Evolutionary conservation across 306 rosid genomes (phyloP).

Genomic region (Vigna reflexopilosa): DNA sequence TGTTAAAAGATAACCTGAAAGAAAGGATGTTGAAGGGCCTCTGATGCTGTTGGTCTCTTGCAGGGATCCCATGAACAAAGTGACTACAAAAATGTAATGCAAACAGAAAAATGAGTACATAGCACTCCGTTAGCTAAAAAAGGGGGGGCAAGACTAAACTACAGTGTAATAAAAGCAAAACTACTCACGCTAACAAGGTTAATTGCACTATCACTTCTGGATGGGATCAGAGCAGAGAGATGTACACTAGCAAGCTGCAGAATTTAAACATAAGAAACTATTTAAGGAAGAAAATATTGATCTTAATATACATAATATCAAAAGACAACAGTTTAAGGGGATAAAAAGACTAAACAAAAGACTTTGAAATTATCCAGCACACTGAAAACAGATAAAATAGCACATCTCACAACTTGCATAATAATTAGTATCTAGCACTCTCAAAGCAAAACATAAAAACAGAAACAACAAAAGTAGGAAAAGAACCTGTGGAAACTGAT

Average conservation of each 20-base stretch:
- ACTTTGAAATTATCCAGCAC: background rate
- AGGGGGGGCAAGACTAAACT: background rate
- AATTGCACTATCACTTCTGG: constrained; percentile 76
- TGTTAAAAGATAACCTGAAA: constrained; percentile 64
- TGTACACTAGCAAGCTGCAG: constrained; percentile 70
- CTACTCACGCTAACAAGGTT: constrained; percentile 79
- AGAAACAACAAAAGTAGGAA: constrained; percentile 6
- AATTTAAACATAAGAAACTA: constrained; percentile 12
- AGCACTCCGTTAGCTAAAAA: constrained; percentile 3
- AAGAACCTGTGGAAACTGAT: constrained; percentile 84
- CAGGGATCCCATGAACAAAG: constrained; percentile 98
- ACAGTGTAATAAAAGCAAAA: constrained; percentile 10
- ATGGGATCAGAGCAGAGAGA: constrained; percentile 74
- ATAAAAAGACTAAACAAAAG: background rate
- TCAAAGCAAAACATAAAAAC: constrained; percentile 17
- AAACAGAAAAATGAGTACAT: background rate
- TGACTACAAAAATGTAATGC: constrained; percentile 51
- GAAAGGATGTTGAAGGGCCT: constrained; percentile 97
- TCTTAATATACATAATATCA: constrained; percentile 6
- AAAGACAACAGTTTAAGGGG: background rate
- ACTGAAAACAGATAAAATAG: background rate
- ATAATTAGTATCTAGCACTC: background rate
- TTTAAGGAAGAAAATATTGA: constrained; percentile 23
- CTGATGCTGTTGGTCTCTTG: constrained; percentile 92
- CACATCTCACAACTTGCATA: constrained; percentile 7